These are phyloP conservation scores for Suillus subaureus DNA, from an alignment of 768 basidiomycete genomes.

Conservation along the genomic window DNA sequence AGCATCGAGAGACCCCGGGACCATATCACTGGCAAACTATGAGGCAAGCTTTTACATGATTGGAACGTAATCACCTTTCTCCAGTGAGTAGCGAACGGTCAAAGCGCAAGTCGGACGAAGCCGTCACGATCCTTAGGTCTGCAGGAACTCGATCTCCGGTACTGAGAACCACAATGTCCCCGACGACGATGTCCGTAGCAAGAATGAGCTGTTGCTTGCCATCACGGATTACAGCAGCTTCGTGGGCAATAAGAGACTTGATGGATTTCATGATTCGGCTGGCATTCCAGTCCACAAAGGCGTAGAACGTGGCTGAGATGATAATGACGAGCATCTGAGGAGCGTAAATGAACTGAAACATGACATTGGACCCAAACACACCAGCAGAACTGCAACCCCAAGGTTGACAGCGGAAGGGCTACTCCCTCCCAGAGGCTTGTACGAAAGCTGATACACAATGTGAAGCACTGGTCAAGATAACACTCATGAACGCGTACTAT, in stretches of 20 bases:
- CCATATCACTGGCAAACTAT: slow-evolving; percentile 36
- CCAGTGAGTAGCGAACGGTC: slow-evolving; percentile 58
- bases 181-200: slow-evolving; percentile 59
- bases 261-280: slow-evolving; percentile 55
- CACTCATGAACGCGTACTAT: slow-evolving; percentile 31
- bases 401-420: slow-evolving; percentile 46
- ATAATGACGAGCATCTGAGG: slow-evolving; percentile 43
- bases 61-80: slow-evolving; percentile 37
- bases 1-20: slow-evolving; percentile 46
- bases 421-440: slow-evolving; percentile 48
- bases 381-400: slow-evolving; percentile 52
- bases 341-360: slow-evolving; percentile 15
- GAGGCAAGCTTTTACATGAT: not conserved
- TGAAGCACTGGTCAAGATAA: not conserved
- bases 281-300: slow-evolving; percentile 53
- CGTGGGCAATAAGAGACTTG: slow-evolving; percentile 60
- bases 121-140: slow-evolving; percentile 56
- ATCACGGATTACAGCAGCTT: slow-evolving; percentile 57
- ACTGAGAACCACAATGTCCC: slow-evolving; percentile 53
- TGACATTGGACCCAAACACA: slow-evolving; percentile 29
- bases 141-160: slow-evolving; percentile 63
- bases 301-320: slow-evolving; percentile 48
- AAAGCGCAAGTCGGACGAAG: slow-evolving; percentile 52
- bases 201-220: slow-evolving; percentile 47
- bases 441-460: slow-evolving; percentile 45